These are phyloP conservation scores for Plasmodium chabaudi DNA, from an alignment of 169 alveolate species.

Conservation along the genomic window DNA sequence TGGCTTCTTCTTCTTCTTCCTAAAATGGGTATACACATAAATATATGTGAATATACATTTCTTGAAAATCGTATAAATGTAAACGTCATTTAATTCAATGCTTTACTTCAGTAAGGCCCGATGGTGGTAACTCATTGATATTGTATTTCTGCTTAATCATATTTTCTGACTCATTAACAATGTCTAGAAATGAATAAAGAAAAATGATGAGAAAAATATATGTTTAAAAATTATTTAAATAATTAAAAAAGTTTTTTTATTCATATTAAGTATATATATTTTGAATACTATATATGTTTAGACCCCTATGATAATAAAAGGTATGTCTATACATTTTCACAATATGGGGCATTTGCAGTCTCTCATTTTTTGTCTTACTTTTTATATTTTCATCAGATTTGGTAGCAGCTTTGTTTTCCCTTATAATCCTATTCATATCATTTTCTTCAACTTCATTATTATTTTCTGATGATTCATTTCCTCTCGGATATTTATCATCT, in stretches of 20 bases:
- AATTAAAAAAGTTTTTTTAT: no score
- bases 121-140: conserved; percentile 48
- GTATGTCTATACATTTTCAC: no score
- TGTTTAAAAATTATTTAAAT: not conserved
- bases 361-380: conserved; percentile 3
- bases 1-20: conserved; percentile 75
- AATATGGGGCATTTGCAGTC: no score
- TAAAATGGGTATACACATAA: not conserved
- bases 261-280: no score
- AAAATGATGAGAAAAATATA: not conserved
- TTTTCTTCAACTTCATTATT: conserved; percentile 8
- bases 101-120: conserved; percentile 60
- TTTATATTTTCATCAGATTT: conserved; percentile 12
- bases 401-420: not conserved
- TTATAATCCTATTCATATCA: conserved; percentile 4
- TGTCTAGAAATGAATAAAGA: not conserved
- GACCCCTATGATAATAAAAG: no score
- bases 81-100: not conserved
- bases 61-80: not conserved
- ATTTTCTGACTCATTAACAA: conserved; percentile 21
- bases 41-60: not conserved
- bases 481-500: not conserved
- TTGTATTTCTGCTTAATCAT: conserved; percentile 37
- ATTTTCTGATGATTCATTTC: not conserved
- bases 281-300: no score